Evolutionary conservation across 306 rosid genomes (phyloP).

Genomic region (Lathyrus tuberosus): DNA sequence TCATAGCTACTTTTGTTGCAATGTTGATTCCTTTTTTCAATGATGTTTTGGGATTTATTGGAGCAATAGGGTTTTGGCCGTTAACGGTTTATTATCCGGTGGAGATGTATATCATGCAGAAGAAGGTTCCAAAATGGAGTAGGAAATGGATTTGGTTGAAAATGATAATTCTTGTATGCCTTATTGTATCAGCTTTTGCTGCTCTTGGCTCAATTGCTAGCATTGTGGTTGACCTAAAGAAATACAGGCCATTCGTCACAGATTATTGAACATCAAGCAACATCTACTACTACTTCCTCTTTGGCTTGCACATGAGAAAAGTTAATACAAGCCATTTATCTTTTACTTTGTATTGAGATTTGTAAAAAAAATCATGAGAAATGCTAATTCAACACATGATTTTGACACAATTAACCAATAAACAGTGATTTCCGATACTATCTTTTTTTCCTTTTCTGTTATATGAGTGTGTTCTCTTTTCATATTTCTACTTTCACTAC

Average conservation of each 20-base stretch:
- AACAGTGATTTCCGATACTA: too few species aligned
- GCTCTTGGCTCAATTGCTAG: slow-evolving; percentile 68
- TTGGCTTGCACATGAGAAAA: too few species aligned
- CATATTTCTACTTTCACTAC: too few species aligned
- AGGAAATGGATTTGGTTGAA: slow-evolving; percentile 58
- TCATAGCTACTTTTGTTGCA: slow-evolving; percentile 59
- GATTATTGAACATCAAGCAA: slow-evolving; percentile 25
- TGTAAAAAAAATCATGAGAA: too few species aligned
- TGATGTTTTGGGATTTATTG: slow-evolving; percentile 67
- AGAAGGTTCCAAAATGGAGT: slow-evolving; percentile 68
- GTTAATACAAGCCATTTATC: too few species aligned
- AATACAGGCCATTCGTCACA: slow-evolving; percentile 52
- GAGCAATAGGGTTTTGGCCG: slow-evolving; percentile 88
- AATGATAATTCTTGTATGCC: slow-evolving; percentile 51
- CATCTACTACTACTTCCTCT: not conserved
- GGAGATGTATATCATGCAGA: slow-evolving; percentile 68
- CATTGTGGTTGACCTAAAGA: slow-evolving; percentile 49
- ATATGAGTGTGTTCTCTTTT: too few species aligned
- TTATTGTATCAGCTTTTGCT: slow-evolving; percentile 50
- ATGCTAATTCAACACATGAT: too few species aligned
- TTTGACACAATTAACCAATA: too few species aligned
- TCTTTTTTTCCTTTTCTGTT: too few species aligned
- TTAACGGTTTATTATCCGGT: slow-evolving; percentile 65
- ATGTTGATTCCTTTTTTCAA: slow-evolving; percentile 85
- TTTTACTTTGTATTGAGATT: too few species aligned